These are phyloP conservation scores for Verticillium alfalfae DNA, from an alignment of 2,329 filamentous ascomycete species.

Conservation along the genomic window DNA sequence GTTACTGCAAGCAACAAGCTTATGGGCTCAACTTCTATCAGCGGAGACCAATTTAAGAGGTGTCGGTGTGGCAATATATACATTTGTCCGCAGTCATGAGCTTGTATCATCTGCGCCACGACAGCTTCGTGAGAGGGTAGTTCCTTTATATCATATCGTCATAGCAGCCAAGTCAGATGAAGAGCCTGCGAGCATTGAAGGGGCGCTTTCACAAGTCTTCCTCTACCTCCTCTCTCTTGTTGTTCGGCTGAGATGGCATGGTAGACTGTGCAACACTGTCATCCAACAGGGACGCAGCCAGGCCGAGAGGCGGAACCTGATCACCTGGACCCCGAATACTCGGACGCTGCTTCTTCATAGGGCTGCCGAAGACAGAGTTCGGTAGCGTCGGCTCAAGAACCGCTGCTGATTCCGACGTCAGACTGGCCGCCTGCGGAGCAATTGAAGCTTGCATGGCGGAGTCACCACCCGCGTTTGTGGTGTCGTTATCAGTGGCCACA, in stretches of 20 bases:
- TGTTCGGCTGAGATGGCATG: neutral
- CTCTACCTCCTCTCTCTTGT: neutral
- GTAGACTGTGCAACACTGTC: neutral
- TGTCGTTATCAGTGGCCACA: conserved; percentile 28
- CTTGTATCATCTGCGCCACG: no score
- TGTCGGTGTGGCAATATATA: neutral
- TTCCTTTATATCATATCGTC: no score
- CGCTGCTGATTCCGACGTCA: neutral
- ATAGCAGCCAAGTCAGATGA: no score
- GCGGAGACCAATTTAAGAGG: neutral
- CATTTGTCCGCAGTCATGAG: neutral
- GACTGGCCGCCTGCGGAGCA: neutral
- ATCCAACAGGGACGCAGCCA: neutral
- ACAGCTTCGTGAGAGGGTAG: neutral
- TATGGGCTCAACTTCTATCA: neutral
- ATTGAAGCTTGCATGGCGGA: neutral
- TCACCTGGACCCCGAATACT: conserved; percentile 5
- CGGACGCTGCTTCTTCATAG: conserved; percentile 11
- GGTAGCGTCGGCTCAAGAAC: neutral
- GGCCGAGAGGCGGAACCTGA: neutral
- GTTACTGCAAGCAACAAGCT: neutral
- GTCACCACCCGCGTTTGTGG: neutral
- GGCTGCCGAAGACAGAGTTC: conserved; percentile 9
- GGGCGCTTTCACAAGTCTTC: neutral
- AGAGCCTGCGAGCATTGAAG: no score